Evolutionary conservation across 2,329 filamentous ascomycete species (phyloP).

Genomic region (Raffaelea ambrosiae): DNA sequence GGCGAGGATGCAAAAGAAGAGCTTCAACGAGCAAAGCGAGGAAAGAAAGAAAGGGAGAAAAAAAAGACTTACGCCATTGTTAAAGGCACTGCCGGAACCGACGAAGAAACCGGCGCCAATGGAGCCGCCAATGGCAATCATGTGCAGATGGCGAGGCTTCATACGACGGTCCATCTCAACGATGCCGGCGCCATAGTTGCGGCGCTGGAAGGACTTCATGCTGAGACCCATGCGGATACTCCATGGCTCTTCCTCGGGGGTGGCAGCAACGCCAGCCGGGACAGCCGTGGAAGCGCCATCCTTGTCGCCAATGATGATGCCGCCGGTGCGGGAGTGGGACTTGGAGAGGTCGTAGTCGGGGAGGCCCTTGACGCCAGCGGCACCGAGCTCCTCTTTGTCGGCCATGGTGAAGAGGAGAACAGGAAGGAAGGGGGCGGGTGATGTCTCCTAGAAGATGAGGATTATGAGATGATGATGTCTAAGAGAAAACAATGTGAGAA

Average conservation of each 20-base stretch:
- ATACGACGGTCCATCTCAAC: slow-evolving; percentile 28
- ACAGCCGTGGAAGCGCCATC: background rate
- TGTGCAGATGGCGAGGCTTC: slow-evolving; percentile 15
- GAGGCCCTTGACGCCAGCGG: background rate
- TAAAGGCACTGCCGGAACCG: slow-evolving; percentile 43
- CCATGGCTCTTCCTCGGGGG: slow-evolving; percentile 19
- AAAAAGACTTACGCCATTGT: slow-evolving; percentile 26
- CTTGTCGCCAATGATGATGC: background rate
- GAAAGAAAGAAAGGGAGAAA: no score
- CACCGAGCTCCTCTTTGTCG: slow-evolving; percentile 7
- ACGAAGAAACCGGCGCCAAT: slow-evolving; percentile 57
- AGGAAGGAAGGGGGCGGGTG: background rate
- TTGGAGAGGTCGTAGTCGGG: background rate
- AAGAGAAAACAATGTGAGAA: background rate
- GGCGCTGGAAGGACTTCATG: slow-evolving; percentile 31
- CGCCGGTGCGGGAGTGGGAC: background rate
- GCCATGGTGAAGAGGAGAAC: slow-evolving; percentile 2
- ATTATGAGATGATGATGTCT: no score
- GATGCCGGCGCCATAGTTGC: slow-evolving; percentile 24
- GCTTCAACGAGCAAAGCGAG: background rate
- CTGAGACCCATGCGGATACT: slow-evolving; percentile 31
- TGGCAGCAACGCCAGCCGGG: slow-evolving; percentile 2
- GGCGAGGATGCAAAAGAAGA: no score
- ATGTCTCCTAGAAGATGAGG: background rate
- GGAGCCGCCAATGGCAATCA: slow-evolving; percentile 31